These are phyloP conservation scores for Phanerochaete sordida DNA, from an alignment of 768 basidiomycete species.

Conservation along the genomic window DNA sequence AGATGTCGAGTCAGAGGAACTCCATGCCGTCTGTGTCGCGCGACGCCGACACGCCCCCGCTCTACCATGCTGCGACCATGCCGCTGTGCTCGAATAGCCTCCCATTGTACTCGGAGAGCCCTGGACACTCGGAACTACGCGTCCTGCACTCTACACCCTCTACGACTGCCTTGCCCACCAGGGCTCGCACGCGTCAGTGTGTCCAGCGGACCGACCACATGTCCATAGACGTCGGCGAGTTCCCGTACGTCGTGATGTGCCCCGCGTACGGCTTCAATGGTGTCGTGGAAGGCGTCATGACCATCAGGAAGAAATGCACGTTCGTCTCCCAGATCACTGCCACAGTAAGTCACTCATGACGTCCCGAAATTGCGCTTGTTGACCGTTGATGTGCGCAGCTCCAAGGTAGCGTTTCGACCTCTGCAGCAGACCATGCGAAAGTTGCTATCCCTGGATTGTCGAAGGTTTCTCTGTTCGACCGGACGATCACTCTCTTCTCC, in stretches of 20 bases:
- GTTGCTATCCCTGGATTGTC: constrained; percentile 24
- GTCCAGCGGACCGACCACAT: constrained; percentile 38
- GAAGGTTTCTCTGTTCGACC: constrained; percentile 25
- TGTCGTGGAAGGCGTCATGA: constrained; percentile 36
- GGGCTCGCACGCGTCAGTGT: constrained; percentile 28
- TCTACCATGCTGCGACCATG: constrained; percentile 6
- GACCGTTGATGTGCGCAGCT: constrained; percentile 29
- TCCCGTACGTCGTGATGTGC: constrained; percentile 33
- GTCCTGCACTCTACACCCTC: constrained; percentile 31
- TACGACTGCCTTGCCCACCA: background rate
- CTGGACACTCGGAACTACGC: constrained; percentile 29
- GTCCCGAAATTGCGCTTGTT: background rate
- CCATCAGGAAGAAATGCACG: constrained; percentile 31
- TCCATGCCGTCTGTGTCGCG: background rate
- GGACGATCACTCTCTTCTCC: constrained; percentile 27
- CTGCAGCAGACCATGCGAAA: constrained; percentile 26
- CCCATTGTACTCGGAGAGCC: constrained; percentile 26
- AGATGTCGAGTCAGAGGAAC: background rate
- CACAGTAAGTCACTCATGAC: constrained; percentile 26
- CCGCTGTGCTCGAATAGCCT: background rate
- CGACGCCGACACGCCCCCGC: constrained; percentile 8
- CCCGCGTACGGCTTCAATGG: constrained; percentile 43
- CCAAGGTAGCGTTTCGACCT: constrained; percentile 32
- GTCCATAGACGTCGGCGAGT: constrained; percentile 37
- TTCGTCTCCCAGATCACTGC: constrained; percentile 35